These are phyloP conservation scores for Hypoxylon sp. DNA, from an alignment of 2,329 filamentous ascomycete species.

Conservation along the genomic window DNA sequence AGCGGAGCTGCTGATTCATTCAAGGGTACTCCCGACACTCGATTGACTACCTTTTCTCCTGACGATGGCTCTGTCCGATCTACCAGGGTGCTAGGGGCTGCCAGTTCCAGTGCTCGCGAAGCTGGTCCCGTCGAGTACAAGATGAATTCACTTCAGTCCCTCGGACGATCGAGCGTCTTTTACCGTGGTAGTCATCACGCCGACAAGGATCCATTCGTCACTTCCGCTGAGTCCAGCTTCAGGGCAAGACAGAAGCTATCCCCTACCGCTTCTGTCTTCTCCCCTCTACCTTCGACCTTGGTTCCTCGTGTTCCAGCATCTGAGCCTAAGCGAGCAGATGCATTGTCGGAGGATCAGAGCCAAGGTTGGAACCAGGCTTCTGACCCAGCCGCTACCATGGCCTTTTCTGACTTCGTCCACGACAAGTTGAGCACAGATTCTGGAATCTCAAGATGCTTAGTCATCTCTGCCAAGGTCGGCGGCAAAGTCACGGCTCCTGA, in stretches of 20 bases:
- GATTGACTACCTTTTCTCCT: constrained; percentile 74
- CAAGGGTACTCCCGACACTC: constrained; percentile 76
- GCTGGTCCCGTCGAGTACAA: constrained; percentile 47
- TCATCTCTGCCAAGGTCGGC: constrained; percentile 56
- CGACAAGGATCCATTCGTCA: constrained; percentile 70
- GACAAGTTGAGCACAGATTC: constrained; percentile 62
- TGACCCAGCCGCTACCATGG: constrained; percentile 8
- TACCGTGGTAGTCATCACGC: constrained; percentile 45
- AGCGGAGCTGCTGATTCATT: constrained; percentile 69
- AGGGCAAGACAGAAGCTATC: constrained; percentile 68
- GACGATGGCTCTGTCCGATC: constrained; percentile 67
- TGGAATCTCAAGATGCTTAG: constrained; percentile 63
- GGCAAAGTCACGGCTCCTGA: constrained; percentile 56
- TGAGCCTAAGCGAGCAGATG: constrained; percentile 42
- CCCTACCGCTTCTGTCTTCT: constrained; percentile 74
- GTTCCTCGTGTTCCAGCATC: constrained; percentile 33
- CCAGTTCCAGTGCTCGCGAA: constrained; percentile 54
- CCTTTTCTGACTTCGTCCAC: constrained; percentile 52
- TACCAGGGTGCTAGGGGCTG: constrained; percentile 56
- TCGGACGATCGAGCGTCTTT: constrained; percentile 46
- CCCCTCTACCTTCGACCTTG: constrained; percentile 60
- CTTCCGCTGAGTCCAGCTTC: constrained; percentile 53
- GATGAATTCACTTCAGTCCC: constrained; percentile 45
- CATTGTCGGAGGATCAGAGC: constrained; percentile 30
- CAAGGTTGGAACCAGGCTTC: constrained; percentile 24